A percentile compares a stretch with the other conserved stretches of the same genome.
These are phyloP conservation scores for Bipolaris sorokiniana DNA, from an alignment of 2,329 filamentous ascomycete species.

Conservation along the genomic window DNA sequence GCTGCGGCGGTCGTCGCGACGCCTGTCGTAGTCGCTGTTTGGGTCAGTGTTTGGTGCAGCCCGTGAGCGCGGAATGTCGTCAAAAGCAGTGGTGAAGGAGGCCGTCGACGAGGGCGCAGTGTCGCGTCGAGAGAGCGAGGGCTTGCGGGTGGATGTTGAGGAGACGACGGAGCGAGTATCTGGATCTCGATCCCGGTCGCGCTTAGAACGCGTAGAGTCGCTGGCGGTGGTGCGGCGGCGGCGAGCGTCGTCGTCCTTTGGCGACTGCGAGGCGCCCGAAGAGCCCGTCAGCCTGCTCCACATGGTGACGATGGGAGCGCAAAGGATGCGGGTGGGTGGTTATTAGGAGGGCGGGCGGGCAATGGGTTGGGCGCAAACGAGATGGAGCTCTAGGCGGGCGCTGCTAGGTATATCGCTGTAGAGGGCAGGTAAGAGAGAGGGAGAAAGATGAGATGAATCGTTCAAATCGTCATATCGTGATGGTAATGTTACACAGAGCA, in stretches of 20 bases:
- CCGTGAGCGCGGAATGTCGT: conserved; percentile 36
- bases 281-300: conserved; percentile 48
- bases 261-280: conserved; percentile 33
- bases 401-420: conserved; percentile 37
- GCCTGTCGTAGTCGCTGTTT: conserved; percentile 36
- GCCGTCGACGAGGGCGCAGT: conserved; percentile 42
- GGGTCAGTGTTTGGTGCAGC: conserved; percentile 14
- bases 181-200: conserved; percentile 31
- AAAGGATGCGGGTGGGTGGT: conserved; percentile 20
- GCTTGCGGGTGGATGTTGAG: conserved; percentile 43
- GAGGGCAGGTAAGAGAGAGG: conserved; percentile 18
- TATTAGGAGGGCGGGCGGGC: conserved; percentile 23
- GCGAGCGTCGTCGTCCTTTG: conserved; percentile 38
- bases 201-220: conserved; percentile 41
- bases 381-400: conserved; percentile 16
- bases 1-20: conserved; percentile 38
- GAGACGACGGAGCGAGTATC: conserved; percentile 46
- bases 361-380: conserved; percentile 32
- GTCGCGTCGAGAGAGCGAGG: conserved; percentile 39
- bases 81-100: conserved; percentile 51
- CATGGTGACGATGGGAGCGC: conserved; percentile 34
- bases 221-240: conserved; percentile 31
- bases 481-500: conserved; percentile 19
- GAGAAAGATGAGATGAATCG: conserved; percentile 20
- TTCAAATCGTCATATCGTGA: conserved; percentile 27